phyloP scores from a whole-genome alignment of 257 asterid species.

The Solanum sitiens region DNA sequence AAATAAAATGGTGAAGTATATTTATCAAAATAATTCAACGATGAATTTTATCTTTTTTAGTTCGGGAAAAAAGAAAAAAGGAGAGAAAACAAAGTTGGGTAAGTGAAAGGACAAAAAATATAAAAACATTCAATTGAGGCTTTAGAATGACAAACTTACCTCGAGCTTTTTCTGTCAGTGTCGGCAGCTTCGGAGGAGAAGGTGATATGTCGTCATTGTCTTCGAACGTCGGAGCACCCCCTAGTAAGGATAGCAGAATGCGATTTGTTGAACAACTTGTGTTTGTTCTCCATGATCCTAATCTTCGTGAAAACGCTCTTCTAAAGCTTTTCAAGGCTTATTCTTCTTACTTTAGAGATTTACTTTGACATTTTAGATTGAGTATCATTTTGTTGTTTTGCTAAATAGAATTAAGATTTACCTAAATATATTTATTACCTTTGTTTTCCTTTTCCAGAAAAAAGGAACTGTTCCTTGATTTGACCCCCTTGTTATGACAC shows the following conservation, averaged over 20 bases:
- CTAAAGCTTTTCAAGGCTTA: constrained; percentile 8
- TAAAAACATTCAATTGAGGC: background rate
- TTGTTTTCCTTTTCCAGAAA: background rate
- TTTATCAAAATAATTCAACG: background rate
- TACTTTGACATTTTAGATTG: background rate
- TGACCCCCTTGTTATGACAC: constrained; percentile 21
- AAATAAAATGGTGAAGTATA: background rate
- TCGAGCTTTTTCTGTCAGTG: constrained; percentile 18
- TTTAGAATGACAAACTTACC: constrained; percentile 26
- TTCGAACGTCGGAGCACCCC: constrained; percentile 7
- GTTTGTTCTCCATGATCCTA: constrained; percentile 6
- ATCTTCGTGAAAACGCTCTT: constrained; percentile 16
- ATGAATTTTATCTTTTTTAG: background rate
- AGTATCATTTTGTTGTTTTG: background rate
- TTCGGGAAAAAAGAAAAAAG: background rate
- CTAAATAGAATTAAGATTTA: background rate
- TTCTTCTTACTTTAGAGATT: background rate
- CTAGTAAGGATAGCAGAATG: constrained; percentile 47
- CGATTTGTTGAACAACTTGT: constrained; percentile 35
- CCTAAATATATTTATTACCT: background rate
- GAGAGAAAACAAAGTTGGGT: background rate
- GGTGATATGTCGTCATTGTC: background rate
- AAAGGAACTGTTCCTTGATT: background rate
- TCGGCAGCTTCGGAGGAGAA: constrained; percentile 5
- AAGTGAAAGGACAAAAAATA: background rate